phyloP scores from a whole-genome alignment of 1,284 basidiomycete genomes.

The Mycena citricolor region DNA sequence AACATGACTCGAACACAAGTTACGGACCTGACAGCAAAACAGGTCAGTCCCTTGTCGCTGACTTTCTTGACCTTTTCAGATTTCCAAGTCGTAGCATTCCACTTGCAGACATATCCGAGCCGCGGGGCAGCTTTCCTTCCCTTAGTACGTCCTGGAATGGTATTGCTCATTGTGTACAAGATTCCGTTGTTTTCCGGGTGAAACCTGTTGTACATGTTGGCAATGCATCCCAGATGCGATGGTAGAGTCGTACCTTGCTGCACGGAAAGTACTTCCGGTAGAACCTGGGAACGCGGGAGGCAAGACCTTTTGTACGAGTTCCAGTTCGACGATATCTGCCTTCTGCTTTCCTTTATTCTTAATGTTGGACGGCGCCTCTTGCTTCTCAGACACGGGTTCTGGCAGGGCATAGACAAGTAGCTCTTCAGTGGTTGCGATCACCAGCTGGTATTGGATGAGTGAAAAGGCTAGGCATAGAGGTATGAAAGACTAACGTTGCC shows the following conservation, averaged over 20 bases:
- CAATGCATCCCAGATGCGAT: background rate
- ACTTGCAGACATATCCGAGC: constrained; percentile 63
- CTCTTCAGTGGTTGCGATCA: constrained; percentile 62
- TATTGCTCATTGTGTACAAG: constrained; percentile 78
- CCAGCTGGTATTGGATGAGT: too few species aligned
- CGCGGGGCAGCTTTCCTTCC: constrained; percentile 54
- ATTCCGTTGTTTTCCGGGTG: constrained; percentile 55
- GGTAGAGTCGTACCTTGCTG: constrained; percentile 51
- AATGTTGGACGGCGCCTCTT: constrained; percentile 31
- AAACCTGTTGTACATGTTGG: constrained; percentile 43
- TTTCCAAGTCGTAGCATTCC: constrained; percentile 61
- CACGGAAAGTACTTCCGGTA: constrained; percentile 67
- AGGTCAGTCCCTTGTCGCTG: constrained; percentile 78
- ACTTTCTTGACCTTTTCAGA: constrained; percentile 63
- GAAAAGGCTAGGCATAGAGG: constrained; percentile 23
- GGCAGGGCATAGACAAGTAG: constrained; percentile 62
- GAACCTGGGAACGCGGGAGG: constrained; percentile 53
- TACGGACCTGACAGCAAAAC: constrained; percentile 80
- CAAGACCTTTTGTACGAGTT: constrained; percentile 51
- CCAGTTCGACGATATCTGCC: constrained; percentile 35
- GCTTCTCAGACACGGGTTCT: constrained; percentile 24
- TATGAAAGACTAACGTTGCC: constrained; percentile 37
- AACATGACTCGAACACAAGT: constrained; percentile 2
- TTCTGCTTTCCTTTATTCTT: constrained; percentile 51
- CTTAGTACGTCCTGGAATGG: constrained; percentile 53